Conservation (phyloP, 148 eudicot genomes). For the Heliamphora exappendiculata region DNA sequence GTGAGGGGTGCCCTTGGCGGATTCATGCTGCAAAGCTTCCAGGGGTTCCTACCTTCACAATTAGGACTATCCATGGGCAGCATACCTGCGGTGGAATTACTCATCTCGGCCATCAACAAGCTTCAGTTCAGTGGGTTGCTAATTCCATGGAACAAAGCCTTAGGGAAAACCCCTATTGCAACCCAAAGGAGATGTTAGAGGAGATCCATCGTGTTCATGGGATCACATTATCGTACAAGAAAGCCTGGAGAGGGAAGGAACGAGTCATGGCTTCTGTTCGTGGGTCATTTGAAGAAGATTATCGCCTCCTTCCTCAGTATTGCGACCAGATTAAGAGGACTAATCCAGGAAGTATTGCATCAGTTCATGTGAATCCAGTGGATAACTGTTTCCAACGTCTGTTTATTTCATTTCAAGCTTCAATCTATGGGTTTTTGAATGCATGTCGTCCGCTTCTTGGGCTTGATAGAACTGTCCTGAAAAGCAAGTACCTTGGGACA, state of each 20-base stretch:
- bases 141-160: slow-evolving; percentile 53
- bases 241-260: slow-evolving; percentile 88
- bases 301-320: slow-evolving; percentile 66
- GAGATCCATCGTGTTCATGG: slow-evolving; percentile 71
- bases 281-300: slow-evolving; percentile 70
- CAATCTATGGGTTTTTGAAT: slow-evolving; percentile 58
- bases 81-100: slow-evolving; percentile 63
- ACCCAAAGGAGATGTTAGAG: slow-evolving; percentile 75
- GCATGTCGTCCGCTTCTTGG: slow-evolving; percentile 67
- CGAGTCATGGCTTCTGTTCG: slow-evolving; percentile 71
- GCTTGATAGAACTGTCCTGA: slow-evolving; percentile 52
- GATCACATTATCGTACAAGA: slow-evolving; percentile 70
- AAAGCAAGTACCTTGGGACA: slow-evolving; percentile 65
- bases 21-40: slow-evolving; percentile 76
- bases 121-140: slow-evolving; percentile 79
- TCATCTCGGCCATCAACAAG: slow-evolving; percentile 79
- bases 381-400: slow-evolving; percentile 55
- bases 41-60: slow-evolving; percentile 65
- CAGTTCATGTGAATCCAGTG: slow-evolving; percentile 46
- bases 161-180: slow-evolving; percentile 63
- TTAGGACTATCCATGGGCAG: slow-evolving; percentile 51
- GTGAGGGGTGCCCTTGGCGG: slow-evolving; percentile 79
- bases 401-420: slow-evolving; percentile 65
- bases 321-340: slow-evolving; percentile 51
- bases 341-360: slow-evolving; percentile 69